Percentiles rank a stretch among this genome's conserved stretches.
Evolutionary conservation across 352 stramenopile species (phyloP).

Genomic region (Phytophthora syringae): DNA sequence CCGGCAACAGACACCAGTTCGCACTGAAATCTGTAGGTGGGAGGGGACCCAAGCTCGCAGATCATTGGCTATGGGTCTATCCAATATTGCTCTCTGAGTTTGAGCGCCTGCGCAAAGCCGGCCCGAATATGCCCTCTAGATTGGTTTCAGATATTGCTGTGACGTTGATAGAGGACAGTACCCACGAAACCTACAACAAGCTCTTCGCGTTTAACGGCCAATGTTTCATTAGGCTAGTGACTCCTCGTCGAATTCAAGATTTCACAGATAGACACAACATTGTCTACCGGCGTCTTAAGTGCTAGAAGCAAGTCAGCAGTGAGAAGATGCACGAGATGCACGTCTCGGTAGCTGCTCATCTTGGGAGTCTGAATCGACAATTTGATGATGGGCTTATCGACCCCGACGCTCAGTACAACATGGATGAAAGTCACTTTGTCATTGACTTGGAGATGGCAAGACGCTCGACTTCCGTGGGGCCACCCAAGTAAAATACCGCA

Average conservation of each 20-base stretch:
- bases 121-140: constrained; percentile 1
- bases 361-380: constrained; percentile 2
- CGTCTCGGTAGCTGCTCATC: constrained; percentile 1
- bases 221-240: neutral
- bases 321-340: constrained; percentile 8
- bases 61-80: constrained; percentile 3
- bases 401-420: constrained; percentile 7
- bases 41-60: neutral
- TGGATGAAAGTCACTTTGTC: neutral
- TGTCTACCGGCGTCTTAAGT: constrained; percentile 2
- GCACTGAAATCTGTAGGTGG: neutral
- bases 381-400: constrained; percentile 8
- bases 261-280: constrained; percentile 15
- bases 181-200: neutral
- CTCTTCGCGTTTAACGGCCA: neutral
- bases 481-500: neutral
- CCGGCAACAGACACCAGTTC: constrained; percentile 12
- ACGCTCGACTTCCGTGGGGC: constrained; percentile 1
- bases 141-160: neutral
- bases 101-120: neutral
- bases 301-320: constrained; percentile 16
- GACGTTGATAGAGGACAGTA: constrained; percentile 2
- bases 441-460: constrained; percentile 10
- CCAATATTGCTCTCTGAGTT: neutral
- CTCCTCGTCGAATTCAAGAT: neutral